Conservation (phyloP, 1,139 yeast genomes). For the Taphrina deformans region DNA sequence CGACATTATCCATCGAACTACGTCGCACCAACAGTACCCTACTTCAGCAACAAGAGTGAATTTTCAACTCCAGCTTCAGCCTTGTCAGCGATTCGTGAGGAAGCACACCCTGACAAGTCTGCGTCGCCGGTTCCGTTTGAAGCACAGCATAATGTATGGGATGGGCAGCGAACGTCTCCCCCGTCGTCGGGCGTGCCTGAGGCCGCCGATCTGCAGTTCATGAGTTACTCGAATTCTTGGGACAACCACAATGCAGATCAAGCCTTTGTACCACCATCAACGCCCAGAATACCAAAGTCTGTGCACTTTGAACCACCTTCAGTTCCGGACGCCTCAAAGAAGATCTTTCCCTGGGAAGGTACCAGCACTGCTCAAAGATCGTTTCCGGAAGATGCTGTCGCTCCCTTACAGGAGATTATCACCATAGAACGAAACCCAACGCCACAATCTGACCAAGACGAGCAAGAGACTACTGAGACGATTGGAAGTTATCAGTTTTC, state of each 20-base stretch:
- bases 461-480: not conserved
- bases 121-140: slow-evolving; percentile 23
- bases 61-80: not conserved
- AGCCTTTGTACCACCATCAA: slow-evolving; percentile 38
- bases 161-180: slow-evolving; percentile 46
- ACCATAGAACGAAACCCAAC: slow-evolving; percentile 4
- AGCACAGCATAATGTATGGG: slow-evolving; percentile 45
- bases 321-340: slow-evolving; percentile 6
- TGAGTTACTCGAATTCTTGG: slow-evolving; percentile 43
- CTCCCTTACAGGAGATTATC: slow-evolving; percentile 24
- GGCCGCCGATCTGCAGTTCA: slow-evolving; percentile 41
- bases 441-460: slow-evolving; percentile 11
- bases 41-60: not conserved
- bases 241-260: slow-evolving; percentile 38
- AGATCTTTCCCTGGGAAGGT: slow-evolving; percentile 34
- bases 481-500: slow-evolving; percentile 15
- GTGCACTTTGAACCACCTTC: slow-evolving; percentile 30
- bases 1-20: slow-evolving; percentile 42
- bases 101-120: not conserved
- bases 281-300: slow-evolving; percentile 27
- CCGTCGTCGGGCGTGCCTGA: slow-evolving; percentile 53
- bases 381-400: slow-evolving; percentile 34
- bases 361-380: slow-evolving; percentile 13
- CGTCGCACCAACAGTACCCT: slow-evolving; percentile 39
- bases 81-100: not conserved